Base-by-base conservation (phyloP, 139 green algal species). In the Auxenochlorella pyrenoidosa region DNA sequence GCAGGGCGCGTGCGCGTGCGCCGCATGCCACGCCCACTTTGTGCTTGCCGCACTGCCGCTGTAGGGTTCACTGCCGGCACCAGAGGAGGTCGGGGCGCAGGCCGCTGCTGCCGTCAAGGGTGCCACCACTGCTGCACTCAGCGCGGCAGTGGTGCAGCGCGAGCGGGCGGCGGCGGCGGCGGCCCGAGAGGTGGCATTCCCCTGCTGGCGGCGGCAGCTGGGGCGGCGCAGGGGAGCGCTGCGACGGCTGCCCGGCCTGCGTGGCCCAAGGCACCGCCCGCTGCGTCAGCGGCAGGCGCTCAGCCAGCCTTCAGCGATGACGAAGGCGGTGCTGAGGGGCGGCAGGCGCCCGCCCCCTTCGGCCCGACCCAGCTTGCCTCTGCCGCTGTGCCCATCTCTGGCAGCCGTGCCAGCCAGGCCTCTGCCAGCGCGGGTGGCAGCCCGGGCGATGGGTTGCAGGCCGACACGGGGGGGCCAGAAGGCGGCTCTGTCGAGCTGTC, bases 21-120 rank as follows among this genome's bases (percentile, higher is more conserved):
- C n/a, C n/a, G n/a, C n/a, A n/a, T n/a, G 19, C 59, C 59, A 68
- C 22, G 59, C 59, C 5, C 59, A 28, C 12, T 12, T n/a, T 12
- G 22, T 28, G 59, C 59, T 68, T 18, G 26, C 22, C 10, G 38
- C 13, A 21, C 43, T 60, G 5, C 40, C 5, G 5, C 58, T 43
- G 54, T 59, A 81, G 51, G 78, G 65, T 10, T 44, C 28, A 0
- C 47, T 83, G 71, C 75, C 73, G 63, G 80, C 73, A 21, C 70
- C 78, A 8, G 83, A 88, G 24, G 88, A 88, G 22, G 78, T 87
- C 60, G 92, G 88, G 30, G 47, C 84, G 47, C 76, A 44, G 40
- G 89, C 87, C 8, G 83, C 89, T 22, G 82, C 66, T 22, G 85
- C 86, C 0, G 86, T 92, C 18, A 92, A 89, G 76, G 79, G 80